phyloP scores from a whole-genome alignment of 768 basidiomycete species.

The Hypholoma fasciculare region DNA sequence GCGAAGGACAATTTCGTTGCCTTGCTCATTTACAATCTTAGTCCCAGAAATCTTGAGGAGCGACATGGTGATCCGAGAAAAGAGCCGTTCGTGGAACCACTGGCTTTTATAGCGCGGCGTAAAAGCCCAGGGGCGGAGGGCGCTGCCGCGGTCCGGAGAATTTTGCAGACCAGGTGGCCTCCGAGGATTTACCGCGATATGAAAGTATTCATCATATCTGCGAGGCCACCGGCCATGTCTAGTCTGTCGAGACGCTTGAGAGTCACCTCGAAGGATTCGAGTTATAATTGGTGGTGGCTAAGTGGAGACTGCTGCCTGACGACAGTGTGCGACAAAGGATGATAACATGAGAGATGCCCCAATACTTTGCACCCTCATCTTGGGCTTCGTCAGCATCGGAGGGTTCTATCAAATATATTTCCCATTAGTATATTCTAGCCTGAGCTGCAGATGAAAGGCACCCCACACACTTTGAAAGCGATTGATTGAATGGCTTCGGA shows the following conservation, averaged over 20 bases:
- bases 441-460: too few relatives aligned
- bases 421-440: background rate
- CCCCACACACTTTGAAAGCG: too few relatives aligned
- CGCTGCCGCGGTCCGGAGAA: background rate
- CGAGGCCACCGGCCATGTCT: background rate
- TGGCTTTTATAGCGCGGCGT: conserved; percentile 3
- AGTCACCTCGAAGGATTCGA: background rate
- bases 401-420: background rate
- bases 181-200: conserved; percentile 10
- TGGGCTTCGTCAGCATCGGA: too few relatives aligned
- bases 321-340: background rate
- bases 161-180: conserved; percentile 5
- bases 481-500: too few relatives aligned
- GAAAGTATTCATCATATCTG: too few relatives aligned
- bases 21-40: conserved; percentile 57
- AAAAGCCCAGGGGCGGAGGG: background rate
- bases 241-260: background rate
- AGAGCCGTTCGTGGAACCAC: background rate
- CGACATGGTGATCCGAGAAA: conserved; percentile 38
- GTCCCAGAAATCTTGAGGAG: conserved; percentile 58
- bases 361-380: background rate
- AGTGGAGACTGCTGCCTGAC: too few relatives aligned
- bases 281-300: background rate
- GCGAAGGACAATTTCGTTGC: conserved; percentile 57
- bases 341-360: background rate